Conservation (phyloP, 495 filamentous ascomycete species). For the Aspergillus ellipticus region DNA sequence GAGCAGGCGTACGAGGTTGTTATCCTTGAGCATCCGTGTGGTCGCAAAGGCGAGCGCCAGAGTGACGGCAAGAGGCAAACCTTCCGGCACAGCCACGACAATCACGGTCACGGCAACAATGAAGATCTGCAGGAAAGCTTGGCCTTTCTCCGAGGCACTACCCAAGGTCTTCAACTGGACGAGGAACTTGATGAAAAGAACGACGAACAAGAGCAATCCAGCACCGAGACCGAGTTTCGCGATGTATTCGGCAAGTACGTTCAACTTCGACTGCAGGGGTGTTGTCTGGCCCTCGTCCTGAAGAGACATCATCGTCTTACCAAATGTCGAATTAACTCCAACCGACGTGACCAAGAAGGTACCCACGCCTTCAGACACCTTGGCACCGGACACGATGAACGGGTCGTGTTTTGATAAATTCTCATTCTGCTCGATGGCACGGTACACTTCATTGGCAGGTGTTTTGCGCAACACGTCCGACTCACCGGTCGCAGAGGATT, state of each 20-base stretch:
- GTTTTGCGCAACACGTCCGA: constrained; percentile 76
- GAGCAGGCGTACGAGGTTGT: constrained; percentile 86
- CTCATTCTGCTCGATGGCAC: constrained; percentile 72
- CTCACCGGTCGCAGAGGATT: constrained; percentile 81
- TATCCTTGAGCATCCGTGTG: constrained; percentile 90
- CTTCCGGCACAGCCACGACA: constrained; percentile 93
- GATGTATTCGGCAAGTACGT: constrained; percentile 86
- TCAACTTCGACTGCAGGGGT: constrained; percentile 90
- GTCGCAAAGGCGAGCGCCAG: constrained; percentile 93
- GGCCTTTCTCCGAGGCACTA: constrained; percentile 71
- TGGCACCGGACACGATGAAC: constrained; percentile 88
- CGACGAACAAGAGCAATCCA: constrained; percentile 79
- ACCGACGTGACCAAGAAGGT: constrained; percentile 83
- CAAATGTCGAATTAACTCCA: constrained; percentile 83
- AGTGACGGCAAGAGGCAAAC: constrained; percentile 87
- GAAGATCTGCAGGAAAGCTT: constrained; percentile 85
- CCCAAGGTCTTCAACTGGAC: constrained; percentile 54
- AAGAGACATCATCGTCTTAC: constrained; percentile 91
- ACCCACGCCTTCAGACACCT: constrained; percentile 88
- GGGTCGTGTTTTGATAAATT: constrained; percentile 82
- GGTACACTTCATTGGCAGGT: constrained; percentile 71
- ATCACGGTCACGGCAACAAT: constrained; percentile 94
- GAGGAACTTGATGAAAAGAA: constrained; percentile 90
- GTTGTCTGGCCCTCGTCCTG: constrained; percentile 88
- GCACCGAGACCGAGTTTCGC: constrained; percentile 85